A percentile compares a stretch with the other conserved stretches of the same genome.
Conservation (phyloP, 306 rosid species). For the Hippophae gyantsensis region DNA sequence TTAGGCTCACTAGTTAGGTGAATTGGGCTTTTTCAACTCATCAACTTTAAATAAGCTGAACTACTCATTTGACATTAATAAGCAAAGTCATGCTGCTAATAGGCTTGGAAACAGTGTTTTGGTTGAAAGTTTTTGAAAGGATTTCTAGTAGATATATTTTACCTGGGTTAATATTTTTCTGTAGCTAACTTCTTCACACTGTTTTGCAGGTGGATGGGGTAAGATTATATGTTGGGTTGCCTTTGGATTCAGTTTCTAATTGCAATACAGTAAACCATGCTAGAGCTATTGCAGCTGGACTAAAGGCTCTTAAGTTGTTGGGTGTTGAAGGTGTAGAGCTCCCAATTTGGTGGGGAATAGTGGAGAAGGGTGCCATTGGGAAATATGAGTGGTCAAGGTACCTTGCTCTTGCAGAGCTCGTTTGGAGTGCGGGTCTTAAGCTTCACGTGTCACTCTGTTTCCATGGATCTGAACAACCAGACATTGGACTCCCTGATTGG, state of each 20-base stretch:
- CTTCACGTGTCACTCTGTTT: constrained; percentile 83
- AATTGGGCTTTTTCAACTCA: too few relatives aligned
- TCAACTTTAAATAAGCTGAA: too few relatives aligned
- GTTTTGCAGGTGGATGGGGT: constrained; percentile 22
- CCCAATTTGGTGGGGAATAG: constrained; percentile 58
- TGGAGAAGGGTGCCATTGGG: constrained; percentile 51
- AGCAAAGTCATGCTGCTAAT: too few relatives aligned
- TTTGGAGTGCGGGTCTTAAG: constrained; percentile 70
- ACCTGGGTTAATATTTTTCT: background rate
- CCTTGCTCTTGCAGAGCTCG: constrained; percentile 72
- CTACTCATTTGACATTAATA: too few relatives aligned
- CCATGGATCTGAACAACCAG: constrained; percentile 53
- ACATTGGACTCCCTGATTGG: constrained; percentile 69
- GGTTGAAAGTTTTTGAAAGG: background rate
- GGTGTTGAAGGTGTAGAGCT: constrained; percentile 57
- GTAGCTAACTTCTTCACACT: background rate
- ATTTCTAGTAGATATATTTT: background rate
- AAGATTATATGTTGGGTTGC: constrained; percentile 42
- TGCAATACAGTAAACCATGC: constrained; percentile 40
- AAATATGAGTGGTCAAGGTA: constrained; percentile 74
- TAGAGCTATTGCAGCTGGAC: constrained; percentile 41
- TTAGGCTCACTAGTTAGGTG: too few relatives aligned
- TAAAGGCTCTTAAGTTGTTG: constrained; percentile 45
- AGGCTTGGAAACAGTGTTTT: too few relatives aligned
- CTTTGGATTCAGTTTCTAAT: constrained; percentile 38